Base-by-base conservation (phyloP, 2,329 filamentous ascomycete species). In the Epichloe sibirici region DNA sequence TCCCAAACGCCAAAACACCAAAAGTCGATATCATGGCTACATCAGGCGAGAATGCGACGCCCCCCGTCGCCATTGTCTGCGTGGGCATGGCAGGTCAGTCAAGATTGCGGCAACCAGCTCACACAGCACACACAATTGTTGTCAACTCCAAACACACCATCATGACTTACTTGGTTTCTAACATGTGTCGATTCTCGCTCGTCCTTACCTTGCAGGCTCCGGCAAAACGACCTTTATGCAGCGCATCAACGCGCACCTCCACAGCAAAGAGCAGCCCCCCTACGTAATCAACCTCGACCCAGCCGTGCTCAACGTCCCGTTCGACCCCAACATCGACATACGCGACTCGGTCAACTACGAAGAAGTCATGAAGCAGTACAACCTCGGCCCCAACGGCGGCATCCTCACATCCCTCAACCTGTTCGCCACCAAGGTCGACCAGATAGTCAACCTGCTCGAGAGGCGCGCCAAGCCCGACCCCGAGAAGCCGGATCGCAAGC, bases 201-300 rank as follows among this genome's bases (percentile, higher is more conserved):
- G 13, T 8, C 39, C n/a, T n/a, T 12, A 17, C 60, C 54, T 21
- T 49, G 47, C 59, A 87, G 85, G 93, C 62, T 95, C 90, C 15
- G 93, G 93, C 63, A 98, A 98, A 75, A 98, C 93, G n/a, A 98
- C 94, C 0, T 98, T 98, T 66, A 97, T 98, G 91, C 91, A 97
- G 67, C 83, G 93, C 63, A 93, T 98, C 63, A 96, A 96, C 68
- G 86, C 91, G 1, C 80, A 98, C 66, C 83, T 98, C 3, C 91
- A 97, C 66, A 79, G 79, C 5, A 79, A 90, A 63, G 81, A 85
- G 54, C 79, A 84, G 17, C 83, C 89, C 1, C 93, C 94, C 4
- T 98, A 98, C 68, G 90, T 97, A 54, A 83, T 98, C 66, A 98
- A 98, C 69, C 85, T 98, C 57, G 93, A 98, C 66, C 93, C 93